phyloP scores from a whole-genome alignment of 805 yeast genomes.

The Candida peoriensis region DNA sequence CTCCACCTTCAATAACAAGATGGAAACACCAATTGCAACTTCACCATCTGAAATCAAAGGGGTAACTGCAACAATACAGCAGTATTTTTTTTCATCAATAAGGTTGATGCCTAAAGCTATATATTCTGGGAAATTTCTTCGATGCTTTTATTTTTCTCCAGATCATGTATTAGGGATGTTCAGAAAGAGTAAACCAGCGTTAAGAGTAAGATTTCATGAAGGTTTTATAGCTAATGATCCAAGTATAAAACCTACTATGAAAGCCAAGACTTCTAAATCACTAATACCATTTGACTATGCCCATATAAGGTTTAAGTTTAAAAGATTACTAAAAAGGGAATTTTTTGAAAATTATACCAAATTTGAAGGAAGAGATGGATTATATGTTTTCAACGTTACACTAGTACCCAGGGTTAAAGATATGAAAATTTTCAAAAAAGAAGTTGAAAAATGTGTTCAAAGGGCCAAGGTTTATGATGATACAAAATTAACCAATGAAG shows the following conservation, averaged over 20 bases:
- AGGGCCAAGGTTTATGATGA: no score
- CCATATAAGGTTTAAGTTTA: conserved; percentile 12
- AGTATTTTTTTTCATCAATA: conserved; percentile 6
- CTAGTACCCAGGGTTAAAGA: no score
- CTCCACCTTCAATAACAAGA: no score
- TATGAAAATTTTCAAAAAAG: no score
- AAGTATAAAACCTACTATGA: conserved; percentile 1
- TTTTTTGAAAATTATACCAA: conserved; percentile 8
- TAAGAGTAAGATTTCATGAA: conserved; percentile 16
- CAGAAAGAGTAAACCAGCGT: conserved; percentile 20
- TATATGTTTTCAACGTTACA: conserved; percentile 16
- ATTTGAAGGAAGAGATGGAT: conserved; percentile 15
- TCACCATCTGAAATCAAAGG: conserved; percentile 4
- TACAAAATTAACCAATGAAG: no score
- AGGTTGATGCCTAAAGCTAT: neutral
- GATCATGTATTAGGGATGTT: conserved; percentile 17
- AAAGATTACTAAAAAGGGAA: conserved; percentile 10
- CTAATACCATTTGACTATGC: conserved; percentile 17
- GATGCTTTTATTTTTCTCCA: conserved; percentile 16
- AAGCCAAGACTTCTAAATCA: conserved; percentile 8
- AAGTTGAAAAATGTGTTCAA: no score
- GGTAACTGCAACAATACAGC: conserved; percentile 3
- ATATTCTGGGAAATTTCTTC: conserved; percentile 9
- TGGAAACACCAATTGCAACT: neutral
- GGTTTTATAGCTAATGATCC: conserved; percentile 16